Percentiles rank a stretch among this genome's conserved stretches.
phyloP scores from a whole-genome alignment of 1,139 yeast species.

The Zygosaccharomyces pseudobailii region DNA sequence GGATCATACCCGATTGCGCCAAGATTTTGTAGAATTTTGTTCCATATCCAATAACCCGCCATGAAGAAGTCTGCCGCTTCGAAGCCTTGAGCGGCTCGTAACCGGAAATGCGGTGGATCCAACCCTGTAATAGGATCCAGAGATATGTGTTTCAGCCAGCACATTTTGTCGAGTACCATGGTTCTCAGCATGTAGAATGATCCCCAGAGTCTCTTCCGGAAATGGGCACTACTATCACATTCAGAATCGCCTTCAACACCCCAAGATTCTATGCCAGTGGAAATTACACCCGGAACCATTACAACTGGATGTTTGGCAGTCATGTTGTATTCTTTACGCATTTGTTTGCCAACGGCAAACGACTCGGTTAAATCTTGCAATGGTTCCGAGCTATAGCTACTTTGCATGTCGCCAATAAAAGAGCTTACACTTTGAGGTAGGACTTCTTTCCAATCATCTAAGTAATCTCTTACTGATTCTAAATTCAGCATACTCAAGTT shows the following conservation, averaged over 20 bases:
- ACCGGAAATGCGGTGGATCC: conserved; percentile 75
- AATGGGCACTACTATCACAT: conserved; percentile 80
- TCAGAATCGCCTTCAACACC: conserved; percentile 66
- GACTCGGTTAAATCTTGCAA: conserved; percentile 62
- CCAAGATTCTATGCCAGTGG: conserved; percentile 96
- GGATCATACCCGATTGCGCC: conserved; percentile 95
- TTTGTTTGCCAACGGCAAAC: conserved; percentile 78
- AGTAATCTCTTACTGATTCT: conserved; percentile 45
- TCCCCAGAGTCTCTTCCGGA: conserved; percentile 93
- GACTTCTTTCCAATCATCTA: conserved; percentile 62
- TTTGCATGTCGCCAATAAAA: conserved; percentile 54
- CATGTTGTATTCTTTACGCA: conserved; percentile 49
- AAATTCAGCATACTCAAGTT: conserved; percentile 44
- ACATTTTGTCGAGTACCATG: conserved; percentile 83
- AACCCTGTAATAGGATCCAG: conserved; percentile 86
- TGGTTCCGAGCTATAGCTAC: conserved; percentile 22
- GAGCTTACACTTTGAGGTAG: conserved; percentile 63
- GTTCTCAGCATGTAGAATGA: conserved; percentile 91
- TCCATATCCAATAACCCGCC: conserved; percentile 99
- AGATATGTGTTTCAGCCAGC: conserved; percentile 91
- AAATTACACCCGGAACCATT: conserved; percentile 92
- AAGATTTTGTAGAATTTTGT: conserved; percentile 82
- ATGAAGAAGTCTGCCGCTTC: conserved; percentile 96
- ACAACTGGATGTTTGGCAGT: conserved; percentile 70
- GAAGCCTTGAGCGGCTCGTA: conserved; percentile 93